Evolutionary conservation across 352 stramenopile genomes (phyloP).

Genomic region (Pythium dissotocum): DNA sequence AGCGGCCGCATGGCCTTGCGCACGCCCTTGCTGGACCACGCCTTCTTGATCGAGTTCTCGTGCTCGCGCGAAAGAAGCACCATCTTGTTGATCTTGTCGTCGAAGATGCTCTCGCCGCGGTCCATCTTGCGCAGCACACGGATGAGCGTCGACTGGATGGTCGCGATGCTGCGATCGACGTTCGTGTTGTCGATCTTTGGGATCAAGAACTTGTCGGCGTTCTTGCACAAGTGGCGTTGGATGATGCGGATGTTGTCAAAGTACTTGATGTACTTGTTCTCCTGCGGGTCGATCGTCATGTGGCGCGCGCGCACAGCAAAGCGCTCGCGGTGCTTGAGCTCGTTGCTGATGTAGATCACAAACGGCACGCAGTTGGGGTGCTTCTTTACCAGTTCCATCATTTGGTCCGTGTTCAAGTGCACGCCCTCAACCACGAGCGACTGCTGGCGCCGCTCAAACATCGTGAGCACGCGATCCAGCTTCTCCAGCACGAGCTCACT

Average conservation of each 20-base stretch:
- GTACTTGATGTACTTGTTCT: conserved; percentile 92
- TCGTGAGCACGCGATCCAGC: conserved; percentile 78
- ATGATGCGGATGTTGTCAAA: conserved; percentile 92
- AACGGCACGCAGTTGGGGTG: conserved; percentile 87
- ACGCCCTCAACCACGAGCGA: conserved; percentile 87
- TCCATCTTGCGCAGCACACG: conserved; percentile 81
- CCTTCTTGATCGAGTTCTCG: conserved; percentile 87
- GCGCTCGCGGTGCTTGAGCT: conserved; percentile 85
- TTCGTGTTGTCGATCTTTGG: conserved; percentile 91
- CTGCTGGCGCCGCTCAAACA: conserved; percentile 82
- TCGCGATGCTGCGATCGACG: conserved; percentile 82
- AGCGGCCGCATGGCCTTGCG: conserved; percentile 85
- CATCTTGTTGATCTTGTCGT: conserved; percentile 81
- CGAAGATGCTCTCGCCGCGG: conserved; percentile 69
- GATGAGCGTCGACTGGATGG: conserved; percentile 84
- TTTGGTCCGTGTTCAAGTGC: conserved; percentile 83
- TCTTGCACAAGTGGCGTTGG: conserved; percentile 83
- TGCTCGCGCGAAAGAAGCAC: conserved; percentile 85
- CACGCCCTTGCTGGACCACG: conserved; percentile 85
- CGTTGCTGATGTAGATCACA: conserved; percentile 90
- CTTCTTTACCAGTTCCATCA: conserved; percentile 73
- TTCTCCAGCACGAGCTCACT: conserved; percentile 83
- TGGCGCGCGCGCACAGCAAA: conserved; percentile 83
- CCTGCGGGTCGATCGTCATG: conserved; percentile 88
- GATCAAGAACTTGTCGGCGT: conserved; percentile 84